A percentile compares a stretch with the other conserved stretches of the same genome.
Conservation (phyloP, 1,139 yeast genomes). For the Pichia sorboxylosa region DNA sequence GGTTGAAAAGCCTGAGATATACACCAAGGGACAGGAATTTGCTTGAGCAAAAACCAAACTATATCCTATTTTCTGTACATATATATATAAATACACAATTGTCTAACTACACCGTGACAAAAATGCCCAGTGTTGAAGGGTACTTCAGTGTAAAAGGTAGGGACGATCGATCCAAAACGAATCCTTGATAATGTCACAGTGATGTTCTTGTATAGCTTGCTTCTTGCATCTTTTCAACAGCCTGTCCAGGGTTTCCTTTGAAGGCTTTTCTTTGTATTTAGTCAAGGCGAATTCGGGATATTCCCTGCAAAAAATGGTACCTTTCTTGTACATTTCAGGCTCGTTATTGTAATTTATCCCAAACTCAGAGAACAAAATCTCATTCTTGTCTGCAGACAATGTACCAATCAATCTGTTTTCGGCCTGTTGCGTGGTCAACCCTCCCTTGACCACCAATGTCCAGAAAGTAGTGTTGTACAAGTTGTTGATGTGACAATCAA, state of each 20-base stretch:
- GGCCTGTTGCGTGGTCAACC: slow-evolving; percentile 62
- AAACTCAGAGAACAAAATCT: slow-evolving; percentile 63
- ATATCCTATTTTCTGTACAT: too few species aligned
- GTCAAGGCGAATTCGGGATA: slow-evolving; percentile 6
- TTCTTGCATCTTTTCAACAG: slow-evolving; percentile 37
- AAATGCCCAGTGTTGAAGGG: too few species aligned
- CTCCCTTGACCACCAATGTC: slow-evolving; percentile 68
- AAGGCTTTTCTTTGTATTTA: slow-evolving; percentile 8
- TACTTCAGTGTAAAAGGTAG: slow-evolving; percentile 15
- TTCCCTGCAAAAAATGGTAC: slow-evolving; percentile 61
- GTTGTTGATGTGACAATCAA: slow-evolving; percentile 92
- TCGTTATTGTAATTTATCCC: slow-evolving; percentile 86
- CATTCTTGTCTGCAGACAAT: slow-evolving; percentile 73
- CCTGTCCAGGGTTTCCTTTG: slow-evolving; percentile 27
- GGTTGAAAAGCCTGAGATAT: slow-evolving; percentile 14
- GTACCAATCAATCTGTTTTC: slow-evolving; percentile 68
- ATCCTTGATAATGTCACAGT: slow-evolving; percentile 48
- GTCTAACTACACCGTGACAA: too few species aligned
- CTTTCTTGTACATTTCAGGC: slow-evolving; percentile 78
- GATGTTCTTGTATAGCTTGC: slow-evolving; percentile 34
- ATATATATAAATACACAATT: slow-evolving; percentile 1
- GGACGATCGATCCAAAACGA: slow-evolving; percentile 43
- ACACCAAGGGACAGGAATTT: slow-evolving; percentile 17
- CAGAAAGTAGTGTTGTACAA: slow-evolving; percentile 89
- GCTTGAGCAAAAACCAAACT: too few species aligned